A percentile compares a stretch with the other conserved stretches of the same genome.
These are phyloP conservation scores for Panaeolus cyanescens DNA, from an alignment of 768 basidiomycete genomes.

Conservation along the genomic window DNA sequence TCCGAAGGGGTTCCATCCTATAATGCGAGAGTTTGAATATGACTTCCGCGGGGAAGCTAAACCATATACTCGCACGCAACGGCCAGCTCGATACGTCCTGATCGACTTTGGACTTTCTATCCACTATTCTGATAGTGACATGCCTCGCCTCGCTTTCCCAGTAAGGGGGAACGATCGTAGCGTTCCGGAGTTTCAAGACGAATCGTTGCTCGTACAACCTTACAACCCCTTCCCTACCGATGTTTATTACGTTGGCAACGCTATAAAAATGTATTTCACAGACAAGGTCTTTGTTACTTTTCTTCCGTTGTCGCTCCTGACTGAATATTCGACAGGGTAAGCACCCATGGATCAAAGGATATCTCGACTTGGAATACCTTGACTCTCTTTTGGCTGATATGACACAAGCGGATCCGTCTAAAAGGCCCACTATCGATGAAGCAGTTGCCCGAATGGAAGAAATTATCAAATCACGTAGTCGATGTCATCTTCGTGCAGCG, in stretches of 20 bases:
- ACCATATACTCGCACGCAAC: conserved; percentile 12
- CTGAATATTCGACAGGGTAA: too few relatives aligned
- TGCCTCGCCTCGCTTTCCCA: background rate
- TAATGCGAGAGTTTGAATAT: background rate
- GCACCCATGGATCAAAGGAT: conserved; percentile 3
- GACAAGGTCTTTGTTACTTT: conserved; percentile 1
- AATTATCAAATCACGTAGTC: background rate
- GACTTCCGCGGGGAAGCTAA: background rate
- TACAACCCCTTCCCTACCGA: conserved; percentile 9
- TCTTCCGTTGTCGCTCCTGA: background rate
- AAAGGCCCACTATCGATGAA: conserved; percentile 8
- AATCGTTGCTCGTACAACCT: background rate
- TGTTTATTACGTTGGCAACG: conserved; percentile 8
- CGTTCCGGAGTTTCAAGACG: background rate
- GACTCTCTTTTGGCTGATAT: conserved; percentile 17
- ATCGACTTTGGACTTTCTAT: conserved; percentile 15
- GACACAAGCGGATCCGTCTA: conserved; percentile 5
- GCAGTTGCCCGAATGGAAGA: background rate
- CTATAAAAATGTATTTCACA: conserved; percentile 7
- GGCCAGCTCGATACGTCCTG: conserved; percentile 13
- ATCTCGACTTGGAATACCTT: conserved; percentile 31
- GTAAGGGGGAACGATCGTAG: conserved; percentile 1
- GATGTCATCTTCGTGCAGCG: conserved; percentile 3
- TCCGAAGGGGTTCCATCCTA: conserved; percentile 7
- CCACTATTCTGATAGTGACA: background rate